Base-by-base conservation (phyloP, 176 grass and related monocot genomes). In the Aegilops sharonensis region DNA sequence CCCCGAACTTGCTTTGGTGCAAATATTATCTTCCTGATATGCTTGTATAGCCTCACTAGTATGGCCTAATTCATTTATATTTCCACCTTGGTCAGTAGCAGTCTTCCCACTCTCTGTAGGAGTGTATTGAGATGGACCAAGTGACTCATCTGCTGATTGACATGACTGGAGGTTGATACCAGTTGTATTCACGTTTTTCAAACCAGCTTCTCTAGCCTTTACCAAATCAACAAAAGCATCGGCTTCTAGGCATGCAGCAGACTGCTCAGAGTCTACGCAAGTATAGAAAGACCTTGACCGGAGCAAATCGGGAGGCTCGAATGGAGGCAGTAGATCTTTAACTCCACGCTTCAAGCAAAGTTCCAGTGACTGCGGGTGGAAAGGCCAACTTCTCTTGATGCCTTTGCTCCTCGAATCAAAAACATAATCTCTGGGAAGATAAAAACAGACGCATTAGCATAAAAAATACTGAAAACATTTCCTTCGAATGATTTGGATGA, bases 381-480 rank as follows among this genome's bases (percentile, higher is more conserved):
- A 99, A 47, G 97, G 97, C 97, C 97, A 99, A 64, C 66, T 92
- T 72, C 40, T 87, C 69, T 88, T 88, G 78, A 96, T 78, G n/a
- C 90, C 48, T 72, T 94, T 99, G 83, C 89, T 92, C 88, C 97
- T 88, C 50, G 92, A 90, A 81, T 84, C 65, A 81, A 94, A 91
- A 92, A 88, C 90, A 94, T 94, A 94, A 81, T 99, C 86, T 87
- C 97, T 99, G 89, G 24, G 68, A 83, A 90, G 30, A 88, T 43
- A 75, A 86, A 78, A 56, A 85, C 81, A 47, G n/a, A 60, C 13
- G 78, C 47, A 68, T 85, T 90, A 92, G 85, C 84, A 89, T 79
- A 78, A 77, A 75, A 30, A 52, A 14, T 50, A 7, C 3, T 9
- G 3, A 20, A 52, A 75, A 75, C 25, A 52, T 31, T 52, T 52